These are phyloP conservation scores for Leccinellum rugosiceps DNA, from an alignment of 768 basidiomycete genomes.

Conservation along the genomic window DNA sequence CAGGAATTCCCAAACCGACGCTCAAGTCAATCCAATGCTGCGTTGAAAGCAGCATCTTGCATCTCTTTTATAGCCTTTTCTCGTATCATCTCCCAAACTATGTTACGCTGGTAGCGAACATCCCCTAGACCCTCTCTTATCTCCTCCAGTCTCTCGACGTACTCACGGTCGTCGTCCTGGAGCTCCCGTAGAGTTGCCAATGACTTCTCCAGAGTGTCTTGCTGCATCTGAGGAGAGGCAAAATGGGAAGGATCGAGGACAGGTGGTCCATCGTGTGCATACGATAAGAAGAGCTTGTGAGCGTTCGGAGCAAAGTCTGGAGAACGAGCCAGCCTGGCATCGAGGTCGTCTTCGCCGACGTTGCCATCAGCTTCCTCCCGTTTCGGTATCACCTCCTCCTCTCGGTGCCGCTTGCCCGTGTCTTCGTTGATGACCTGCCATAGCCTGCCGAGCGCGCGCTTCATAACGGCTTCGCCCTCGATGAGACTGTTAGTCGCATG, in stretches of 20 bases:
- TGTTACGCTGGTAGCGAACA: conserved; percentile 64
- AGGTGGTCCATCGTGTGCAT: conserved; percentile 43
- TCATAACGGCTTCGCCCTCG: conserved; percentile 74
- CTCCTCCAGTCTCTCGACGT: conserved; percentile 80
- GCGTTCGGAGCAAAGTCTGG: conserved; percentile 64
- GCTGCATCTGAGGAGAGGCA: conserved; percentile 60
- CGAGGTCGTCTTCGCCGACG: conserved; percentile 35
- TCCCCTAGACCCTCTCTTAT: conserved; percentile 80
- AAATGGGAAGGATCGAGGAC: conserved; percentile 62
- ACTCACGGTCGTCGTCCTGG: conserved; percentile 84
- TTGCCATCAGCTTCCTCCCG: conserved; percentile 67
- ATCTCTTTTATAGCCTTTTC: conserved; percentile 72
- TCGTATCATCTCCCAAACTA: conserved; percentile 75
- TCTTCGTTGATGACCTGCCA: conserved; percentile 83
- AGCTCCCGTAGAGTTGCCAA: conserved; percentile 72
- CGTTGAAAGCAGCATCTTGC: conserved; percentile 56
- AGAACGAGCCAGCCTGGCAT: conserved; percentile 50
- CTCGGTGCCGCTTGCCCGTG: conserved; percentile 38
- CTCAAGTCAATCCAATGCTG: conserved; percentile 24
- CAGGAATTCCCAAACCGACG: neutral
- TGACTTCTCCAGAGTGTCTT: conserved; percentile 71
- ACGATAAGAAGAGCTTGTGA: conserved; percentile 66
- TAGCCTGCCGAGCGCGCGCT: conserved; percentile 70
- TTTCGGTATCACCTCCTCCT: conserved; percentile 56
- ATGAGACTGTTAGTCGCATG: conserved; percentile 80